Conservation (phyloP, 2,329 filamentous ascomycete genomes). For the Arthrinium phaeospermum region DNA sequence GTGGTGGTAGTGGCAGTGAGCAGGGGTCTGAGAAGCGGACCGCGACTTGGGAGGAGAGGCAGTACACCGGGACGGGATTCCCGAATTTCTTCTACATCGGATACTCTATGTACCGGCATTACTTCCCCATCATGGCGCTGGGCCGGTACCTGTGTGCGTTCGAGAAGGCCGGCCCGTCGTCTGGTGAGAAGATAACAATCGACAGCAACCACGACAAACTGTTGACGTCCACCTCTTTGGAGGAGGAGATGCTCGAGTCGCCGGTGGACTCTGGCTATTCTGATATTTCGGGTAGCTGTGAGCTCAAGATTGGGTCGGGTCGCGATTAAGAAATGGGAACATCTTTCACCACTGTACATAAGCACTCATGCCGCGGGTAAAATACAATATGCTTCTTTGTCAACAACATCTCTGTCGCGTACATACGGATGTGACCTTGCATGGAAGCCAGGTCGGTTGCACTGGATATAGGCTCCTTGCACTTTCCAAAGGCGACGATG, state of each 20-base stretch:
- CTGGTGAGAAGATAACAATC: background rate
- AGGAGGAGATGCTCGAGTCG: conserved; percentile 1
- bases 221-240: background rate
- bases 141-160: background rate
- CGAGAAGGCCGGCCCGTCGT: background rate
- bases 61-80: conserved; percentile 19
- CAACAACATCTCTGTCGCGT: too few species aligned
- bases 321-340: background rate
- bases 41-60: conserved; percentile 15
- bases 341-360: background rate
- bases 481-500: too few species aligned
- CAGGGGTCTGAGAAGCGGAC: conserved; percentile 15
- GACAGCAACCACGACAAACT: background rate
- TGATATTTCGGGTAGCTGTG: background rate
- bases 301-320: background rate
- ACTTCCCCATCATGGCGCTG: conserved; percentile 18
- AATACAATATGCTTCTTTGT: too few species aligned
- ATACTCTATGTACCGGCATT: conserved; percentile 17
- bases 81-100: conserved; percentile 19
- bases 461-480: too few species aligned
- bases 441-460: too few species aligned
- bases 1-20: background rate
- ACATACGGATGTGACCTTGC: too few species aligned
- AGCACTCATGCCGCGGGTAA: background rate
- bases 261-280: background rate